Base-by-base conservation (phyloP, 345 rosid species). In the Eutrema japonicum region DNA sequence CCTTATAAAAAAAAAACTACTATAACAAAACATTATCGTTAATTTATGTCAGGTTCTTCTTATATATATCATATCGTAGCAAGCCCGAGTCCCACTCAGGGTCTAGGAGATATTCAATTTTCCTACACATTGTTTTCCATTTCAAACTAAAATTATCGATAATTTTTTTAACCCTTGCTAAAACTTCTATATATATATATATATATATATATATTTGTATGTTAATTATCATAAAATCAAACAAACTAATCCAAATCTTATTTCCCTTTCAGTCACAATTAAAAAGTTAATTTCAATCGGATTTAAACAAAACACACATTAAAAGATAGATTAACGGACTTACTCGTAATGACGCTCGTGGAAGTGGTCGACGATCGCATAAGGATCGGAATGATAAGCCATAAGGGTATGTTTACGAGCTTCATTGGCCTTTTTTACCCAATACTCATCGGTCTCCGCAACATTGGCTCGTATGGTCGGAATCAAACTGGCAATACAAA, bases 361-460 rank as follows among this genome's bases (percentile, higher is more conserved):
- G 68, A 89, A 72, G 32, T 77, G 74, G 8, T 73, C 71, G 69
- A 86, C 85, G 80, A 84, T 82, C 9, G 53, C 71, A 52, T 71
- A 66, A 35, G 97, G 97, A 1, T 82, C 74, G 0, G 86, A 74
- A 45, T 72, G 47, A 46, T 79, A 92, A 5, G 90, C 82, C 14
- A 70, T 7, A 8, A 73, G 35, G 18, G 80, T 37, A 3, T 54
- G 74, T 5, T 77, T 51, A 10, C 42, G 60, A 49, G 96, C 87
- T 45, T 70, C 72, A 6, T 48, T 41, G 32, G 87, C 83, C 9
- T 68, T 77, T 3, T 51, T 50, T 63, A 68, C 63, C 97, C 94
- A 88, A 64, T 92, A 88, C 13, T 78, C 83, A 50, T 91, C 96
- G n/a, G 50, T 72, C 32, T 79, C 83, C 1, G 41, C 68, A 7